Evolutionary conservation across 805 yeast species (phyloP).

Genomic region (Teunomyces gatunensis): DNA sequence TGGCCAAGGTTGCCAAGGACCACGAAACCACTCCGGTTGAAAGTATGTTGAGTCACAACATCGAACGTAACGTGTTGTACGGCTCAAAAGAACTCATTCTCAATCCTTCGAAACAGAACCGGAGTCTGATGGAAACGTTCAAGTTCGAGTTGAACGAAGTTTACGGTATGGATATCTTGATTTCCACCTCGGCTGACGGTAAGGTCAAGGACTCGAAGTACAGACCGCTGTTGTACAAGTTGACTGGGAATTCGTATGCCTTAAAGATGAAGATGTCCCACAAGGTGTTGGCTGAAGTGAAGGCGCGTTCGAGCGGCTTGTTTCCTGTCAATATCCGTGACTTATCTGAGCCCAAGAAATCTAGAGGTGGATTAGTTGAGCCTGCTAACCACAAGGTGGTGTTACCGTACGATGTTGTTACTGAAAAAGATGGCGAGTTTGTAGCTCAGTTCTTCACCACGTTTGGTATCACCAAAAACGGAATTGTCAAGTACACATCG

Average conservation of each 20-base stretch:
- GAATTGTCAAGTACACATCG: conserved; percentile 60
- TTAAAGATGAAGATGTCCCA: conserved; percentile 73
- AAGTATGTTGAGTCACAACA: conserved; percentile 75
- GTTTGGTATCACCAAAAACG: conserved; percentile 70
- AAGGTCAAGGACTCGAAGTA: conserved; percentile 58
- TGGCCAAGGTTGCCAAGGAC: conserved; percentile 57
- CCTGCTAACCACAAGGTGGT: conserved; percentile 65
- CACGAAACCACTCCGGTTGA: conserved; percentile 63
- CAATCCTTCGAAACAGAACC: conserved; percentile 70
- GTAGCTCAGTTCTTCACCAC: conserved; percentile 76
- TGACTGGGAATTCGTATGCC: conserved; percentile 65
- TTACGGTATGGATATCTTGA: conserved; percentile 69
- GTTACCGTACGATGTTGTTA: conserved; percentile 64
- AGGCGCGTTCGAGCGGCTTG: conserved; percentile 54
- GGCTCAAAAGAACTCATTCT: conserved; percentile 76
- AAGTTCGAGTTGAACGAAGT: conserved; percentile 75
- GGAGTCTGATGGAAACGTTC: conserved; percentile 57
- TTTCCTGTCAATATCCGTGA: conserved; percentile 70
- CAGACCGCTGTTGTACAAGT: conserved; percentile 68
- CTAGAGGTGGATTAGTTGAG: conserved; percentile 73
- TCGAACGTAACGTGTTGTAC: conserved; percentile 61
- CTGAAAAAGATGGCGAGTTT: conserved; percentile 63
- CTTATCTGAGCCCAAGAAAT: conserved; percentile 66
- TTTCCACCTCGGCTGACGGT: conserved; percentile 63
- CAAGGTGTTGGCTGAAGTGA: conserved; percentile 62